Evolutionary conservation across 2,329 filamentous ascomycete genomes (phyloP).

Genomic region (Polychaeton citri): DNA sequence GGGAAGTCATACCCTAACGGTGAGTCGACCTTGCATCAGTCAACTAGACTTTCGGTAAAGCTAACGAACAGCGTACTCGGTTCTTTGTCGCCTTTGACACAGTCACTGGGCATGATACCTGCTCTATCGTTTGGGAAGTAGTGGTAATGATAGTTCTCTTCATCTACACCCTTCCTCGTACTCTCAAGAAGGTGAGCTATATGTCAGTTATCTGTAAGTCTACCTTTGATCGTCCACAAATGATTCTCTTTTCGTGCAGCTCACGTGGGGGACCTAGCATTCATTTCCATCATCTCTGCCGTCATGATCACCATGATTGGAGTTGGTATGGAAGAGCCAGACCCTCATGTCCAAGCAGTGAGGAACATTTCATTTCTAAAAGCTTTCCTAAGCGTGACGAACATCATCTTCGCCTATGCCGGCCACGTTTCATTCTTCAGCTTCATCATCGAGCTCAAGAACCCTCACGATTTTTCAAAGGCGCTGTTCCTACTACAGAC

Average conservation of each 20-base stretch:
- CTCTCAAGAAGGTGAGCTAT: conserved; percentile 49
- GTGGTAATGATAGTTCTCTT: conserved; percentile 46
- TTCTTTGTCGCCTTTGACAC: conserved; percentile 59
- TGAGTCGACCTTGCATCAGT: too few relatives aligned
- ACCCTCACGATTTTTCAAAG: conserved; percentile 48
- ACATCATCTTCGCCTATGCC: conserved; percentile 56
- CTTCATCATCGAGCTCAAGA: conserved; percentile 51
- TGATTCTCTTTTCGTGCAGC: conserved; percentile 1
- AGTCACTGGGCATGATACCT: conserved; percentile 47
- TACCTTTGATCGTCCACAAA: neutral
- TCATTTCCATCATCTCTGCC: conserved; percentile 40
- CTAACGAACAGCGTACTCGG: too few relatives aligned
- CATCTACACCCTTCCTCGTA: conserved; percentile 47
- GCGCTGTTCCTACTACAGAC: conserved; percentile 49
- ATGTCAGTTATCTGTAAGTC: conserved; percentile 44
- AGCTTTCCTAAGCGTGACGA: conserved; percentile 48
- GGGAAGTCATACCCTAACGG: conserved; percentile 53
- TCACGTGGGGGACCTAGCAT: conserved; percentile 21
- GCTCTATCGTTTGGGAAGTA: conserved; percentile 53
- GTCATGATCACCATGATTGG: conserved; percentile 55
- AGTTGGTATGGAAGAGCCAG: conserved; percentile 41
- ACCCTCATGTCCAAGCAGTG: conserved; percentile 25
- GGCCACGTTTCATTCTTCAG: conserved; percentile 55
- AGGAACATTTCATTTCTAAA: conserved; percentile 28
- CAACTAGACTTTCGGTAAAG: too few relatives aligned